Evolutionary conservation across 2,329 filamentous ascomycete genomes (phyloP).

Genomic region (Cladophialophora bantiana): DNA sequence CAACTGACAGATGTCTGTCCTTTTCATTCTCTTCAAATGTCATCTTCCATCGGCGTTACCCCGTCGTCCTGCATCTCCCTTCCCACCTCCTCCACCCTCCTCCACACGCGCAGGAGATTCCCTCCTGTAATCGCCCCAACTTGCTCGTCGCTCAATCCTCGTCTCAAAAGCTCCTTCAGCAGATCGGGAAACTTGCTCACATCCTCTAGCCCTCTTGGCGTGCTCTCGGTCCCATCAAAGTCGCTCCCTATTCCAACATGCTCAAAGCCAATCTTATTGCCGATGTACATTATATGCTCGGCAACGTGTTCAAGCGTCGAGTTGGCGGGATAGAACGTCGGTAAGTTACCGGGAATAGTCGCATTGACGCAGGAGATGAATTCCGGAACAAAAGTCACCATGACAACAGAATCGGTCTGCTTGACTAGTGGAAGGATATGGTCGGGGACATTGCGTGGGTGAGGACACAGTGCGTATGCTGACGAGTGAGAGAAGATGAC

Average conservation of each 20-base stretch:
- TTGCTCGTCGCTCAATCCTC: constrained; percentile 76
- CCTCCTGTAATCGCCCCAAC: constrained; percentile 76
- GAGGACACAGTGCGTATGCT: constrained; percentile 78
- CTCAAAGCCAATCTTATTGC: constrained; percentile 80
- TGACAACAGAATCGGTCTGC: constrained; percentile 75
- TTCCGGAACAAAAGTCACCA: constrained; percentile 86
- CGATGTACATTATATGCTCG: constrained; percentile 82
- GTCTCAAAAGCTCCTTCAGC: constrained; percentile 73
- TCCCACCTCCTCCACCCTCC: constrained; percentile 75
- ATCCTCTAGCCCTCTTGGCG: constrained; percentile 79
- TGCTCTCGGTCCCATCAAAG: constrained; percentile 71
- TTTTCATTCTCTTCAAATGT: constrained; percentile 12
- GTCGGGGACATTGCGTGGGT: constrained; percentile 89
- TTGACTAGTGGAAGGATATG: constrained; percentile 79
- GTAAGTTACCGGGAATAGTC: constrained; percentile 63
- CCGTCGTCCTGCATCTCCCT: constrained; percentile 67
- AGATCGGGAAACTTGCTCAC: constrained; percentile 82
- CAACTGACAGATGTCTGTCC: too few relatives aligned
- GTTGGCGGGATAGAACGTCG: constrained; percentile 70
- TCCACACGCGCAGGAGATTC: constrained; percentile 86
- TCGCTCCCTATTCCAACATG: constrained; percentile 89
- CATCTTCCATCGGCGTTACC: constrained; percentile 24
- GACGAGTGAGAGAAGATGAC: constrained; percentile 91
- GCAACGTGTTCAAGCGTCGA: constrained; percentile 78
- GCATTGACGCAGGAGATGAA: constrained; percentile 75